phyloP scores from a whole-genome alignment of 1,284 basidiomycete species.

The Phenoliferia sp. region DNA sequence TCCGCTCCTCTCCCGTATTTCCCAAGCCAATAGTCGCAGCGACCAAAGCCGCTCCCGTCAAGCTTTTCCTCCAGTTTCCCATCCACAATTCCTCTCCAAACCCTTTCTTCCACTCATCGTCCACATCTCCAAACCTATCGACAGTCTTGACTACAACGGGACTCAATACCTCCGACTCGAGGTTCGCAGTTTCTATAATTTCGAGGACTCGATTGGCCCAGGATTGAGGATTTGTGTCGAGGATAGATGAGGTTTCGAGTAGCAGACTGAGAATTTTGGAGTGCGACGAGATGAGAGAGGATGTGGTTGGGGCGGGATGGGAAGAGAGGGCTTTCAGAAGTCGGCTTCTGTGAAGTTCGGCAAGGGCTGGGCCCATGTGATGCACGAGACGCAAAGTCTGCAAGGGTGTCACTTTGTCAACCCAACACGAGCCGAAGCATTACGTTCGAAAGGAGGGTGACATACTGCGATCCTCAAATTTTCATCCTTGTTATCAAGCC shows the following conservation, averaged over 20 bases:
- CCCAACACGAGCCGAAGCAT: background rate
- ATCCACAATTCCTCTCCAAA: constrained; percentile 1
- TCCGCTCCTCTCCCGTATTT: background rate
- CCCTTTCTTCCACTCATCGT: background rate
- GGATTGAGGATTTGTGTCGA: background rate
- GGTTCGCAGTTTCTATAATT: background rate
- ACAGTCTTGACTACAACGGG: constrained; percentile 7
- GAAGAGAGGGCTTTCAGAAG: background rate
- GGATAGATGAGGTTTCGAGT: background rate
- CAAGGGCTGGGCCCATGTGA: constrained; percentile 5
- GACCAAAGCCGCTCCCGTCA: constrained; percentile 5
- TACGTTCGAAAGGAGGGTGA: background rate
- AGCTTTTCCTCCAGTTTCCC: constrained; percentile 1
- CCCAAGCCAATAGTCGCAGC: constrained; percentile 10
- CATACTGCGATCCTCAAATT: background rate
- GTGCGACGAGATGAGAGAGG: background rate
- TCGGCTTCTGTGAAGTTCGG: constrained; percentile 7
- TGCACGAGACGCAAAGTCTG: constrained; percentile 9
- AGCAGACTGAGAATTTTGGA: too few species aligned
- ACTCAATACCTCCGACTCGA: background rate
- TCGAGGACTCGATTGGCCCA: background rate
- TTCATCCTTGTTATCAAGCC: background rate
- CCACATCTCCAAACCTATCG: background rate
- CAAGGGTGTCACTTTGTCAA: background rate
- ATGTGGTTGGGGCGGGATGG: background rate